phyloP scores from a whole-genome alignment of 176 grass and related monocot genomes.

The Oryza glaberrima region DNA sequence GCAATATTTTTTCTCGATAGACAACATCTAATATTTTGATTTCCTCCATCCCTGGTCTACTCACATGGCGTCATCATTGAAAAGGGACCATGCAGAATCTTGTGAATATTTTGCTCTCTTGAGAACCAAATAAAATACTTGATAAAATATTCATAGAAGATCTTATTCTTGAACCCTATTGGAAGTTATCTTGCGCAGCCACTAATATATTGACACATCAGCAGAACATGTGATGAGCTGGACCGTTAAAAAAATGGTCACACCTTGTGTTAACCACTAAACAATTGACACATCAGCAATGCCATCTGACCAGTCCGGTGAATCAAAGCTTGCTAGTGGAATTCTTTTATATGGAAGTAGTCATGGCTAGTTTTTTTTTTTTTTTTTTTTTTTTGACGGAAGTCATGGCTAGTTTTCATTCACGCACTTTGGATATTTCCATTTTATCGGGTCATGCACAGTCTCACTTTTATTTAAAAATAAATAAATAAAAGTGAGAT shows the following conservation, averaged over 20 bases:
- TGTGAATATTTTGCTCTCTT: conserved; percentile 14
- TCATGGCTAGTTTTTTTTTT: neutral
- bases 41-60: neutral
- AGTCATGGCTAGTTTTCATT: neutral
- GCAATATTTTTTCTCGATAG: neutral
- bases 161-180: conserved; percentile 28
- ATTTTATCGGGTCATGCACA: neutral
- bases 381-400: no score
- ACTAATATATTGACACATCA: conserved; percentile 46
- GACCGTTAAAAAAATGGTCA: neutral
- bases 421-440: neutral
- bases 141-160: conserved; percentile 20
- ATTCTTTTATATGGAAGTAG: neutral
- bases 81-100: neutral
- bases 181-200: conserved; percentile 9
- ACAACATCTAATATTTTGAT: neutral
- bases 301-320: neutral
- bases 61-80: neutral
- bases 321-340: neutral
- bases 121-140: neutral
- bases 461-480: neutral
- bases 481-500: neutral
- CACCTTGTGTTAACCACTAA: neutral
- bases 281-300: conserved; percentile 39
- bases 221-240: conserved; percentile 16